Evolutionary conservation across 2,329 filamentous ascomycete genomes (phyloP).

Genomic region (Stagonosporopsis cucurbitacearum): DNA sequence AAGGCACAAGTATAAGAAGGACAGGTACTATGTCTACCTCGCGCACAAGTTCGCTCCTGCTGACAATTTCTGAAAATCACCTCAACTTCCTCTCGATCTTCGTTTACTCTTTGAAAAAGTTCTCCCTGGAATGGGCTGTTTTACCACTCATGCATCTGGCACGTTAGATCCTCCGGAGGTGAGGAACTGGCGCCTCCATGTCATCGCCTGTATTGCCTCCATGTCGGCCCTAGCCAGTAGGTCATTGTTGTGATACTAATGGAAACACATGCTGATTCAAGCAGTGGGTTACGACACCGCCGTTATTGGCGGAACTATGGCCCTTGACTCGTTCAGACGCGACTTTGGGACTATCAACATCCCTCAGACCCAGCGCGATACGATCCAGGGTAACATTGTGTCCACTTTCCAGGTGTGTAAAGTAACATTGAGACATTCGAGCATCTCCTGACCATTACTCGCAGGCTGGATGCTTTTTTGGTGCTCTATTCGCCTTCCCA

Average conservation of each 20-base stretch:
- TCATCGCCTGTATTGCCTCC: slow-evolving; percentile 44
- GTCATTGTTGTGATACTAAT: neutral
- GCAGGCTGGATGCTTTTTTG: slow-evolving; percentile 48
- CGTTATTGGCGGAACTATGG: slow-evolving; percentile 52
- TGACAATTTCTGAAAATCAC: slow-evolving; percentile 2
- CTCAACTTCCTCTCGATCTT: neutral
- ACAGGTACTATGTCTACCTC: neutral
- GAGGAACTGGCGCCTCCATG: slow-evolving; percentile 46
- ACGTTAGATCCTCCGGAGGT: slow-evolving; percentile 46
- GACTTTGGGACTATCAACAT: slow-evolving; percentile 44
- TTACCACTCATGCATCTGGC: slow-evolving; percentile 41
- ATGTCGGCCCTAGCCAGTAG: slow-evolving; percentile 49
- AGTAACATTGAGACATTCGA: no score
- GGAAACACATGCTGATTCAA: neutral
- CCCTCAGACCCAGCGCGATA: slow-evolving; percentile 42
- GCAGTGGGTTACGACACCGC: slow-evolving; percentile 46
- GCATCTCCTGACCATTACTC: neutral
- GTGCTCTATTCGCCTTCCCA: slow-evolving; percentile 52
- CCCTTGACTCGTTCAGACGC: slow-evolving; percentile 47
- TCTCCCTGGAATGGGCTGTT: slow-evolving; percentile 33
- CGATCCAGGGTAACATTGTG: slow-evolving; percentile 50
- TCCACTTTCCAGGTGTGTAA: slow-evolving; percentile 45
- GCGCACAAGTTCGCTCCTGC: slow-evolving; percentile 11
- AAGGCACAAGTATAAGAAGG: slow-evolving; percentile 5
- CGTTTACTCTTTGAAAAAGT: slow-evolving; percentile 5